Evolutionary conservation across 1,284 basidiomycete genomes (phyloP).

Genomic region (Earliella scabrosa): DNA sequence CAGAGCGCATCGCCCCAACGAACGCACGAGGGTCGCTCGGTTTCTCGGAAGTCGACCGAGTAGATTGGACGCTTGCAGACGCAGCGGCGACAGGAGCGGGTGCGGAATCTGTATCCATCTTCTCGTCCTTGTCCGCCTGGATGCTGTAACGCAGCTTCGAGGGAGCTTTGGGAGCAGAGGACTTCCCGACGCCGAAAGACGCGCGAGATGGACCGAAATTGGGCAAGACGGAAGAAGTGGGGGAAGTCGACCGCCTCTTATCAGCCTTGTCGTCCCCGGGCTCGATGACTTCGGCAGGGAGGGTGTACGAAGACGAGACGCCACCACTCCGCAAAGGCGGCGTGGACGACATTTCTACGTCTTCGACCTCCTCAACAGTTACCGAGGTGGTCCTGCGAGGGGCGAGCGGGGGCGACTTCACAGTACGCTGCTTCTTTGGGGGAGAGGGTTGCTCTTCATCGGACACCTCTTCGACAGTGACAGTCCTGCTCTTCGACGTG

Average conservation of each 20-base stretch:
- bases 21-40: slow-evolving; percentile 27
- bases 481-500: slow-evolving; percentile 6
- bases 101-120: slow-evolving; percentile 29
- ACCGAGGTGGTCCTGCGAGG: slow-evolving; percentile 15
- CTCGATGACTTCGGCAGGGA: slow-evolving; percentile 46
- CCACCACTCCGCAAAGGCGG: slow-evolving; percentile 2
- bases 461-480: slow-evolving; percentile 29
- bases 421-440: slow-evolving; percentile 44
- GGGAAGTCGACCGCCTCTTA: slow-evolving; percentile 26
- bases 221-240: slow-evolving; percentile 21
- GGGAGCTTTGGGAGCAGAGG: slow-evolving; percentile 66
- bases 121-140: slow-evolving; percentile 49
- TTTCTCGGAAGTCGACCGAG: slow-evolving; percentile 10
- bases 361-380: slow-evolving; percentile 38
- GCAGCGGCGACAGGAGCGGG: background rate
- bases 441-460: slow-evolving; percentile 39
- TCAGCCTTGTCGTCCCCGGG: slow-evolving; percentile 33
- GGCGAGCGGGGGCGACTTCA: slow-evolving; percentile 2
- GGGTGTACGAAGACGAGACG: slow-evolving; percentile 21
- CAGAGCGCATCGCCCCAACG: slow-evolving; percentile 25
- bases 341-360: slow-evolving; percentile 32
- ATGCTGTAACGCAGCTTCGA: slow-evolving; percentile 74
- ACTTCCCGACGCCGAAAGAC: slow-evolving; percentile 37
- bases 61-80: background rate
- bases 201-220: slow-evolving; percentile 22